A percentile compares a stretch with the other conserved stretches of the same genome.
Evolutionary conservation across 1,139 yeast genomes (phyloP).

Genomic region (Arxiozyma bovina): DNA sequence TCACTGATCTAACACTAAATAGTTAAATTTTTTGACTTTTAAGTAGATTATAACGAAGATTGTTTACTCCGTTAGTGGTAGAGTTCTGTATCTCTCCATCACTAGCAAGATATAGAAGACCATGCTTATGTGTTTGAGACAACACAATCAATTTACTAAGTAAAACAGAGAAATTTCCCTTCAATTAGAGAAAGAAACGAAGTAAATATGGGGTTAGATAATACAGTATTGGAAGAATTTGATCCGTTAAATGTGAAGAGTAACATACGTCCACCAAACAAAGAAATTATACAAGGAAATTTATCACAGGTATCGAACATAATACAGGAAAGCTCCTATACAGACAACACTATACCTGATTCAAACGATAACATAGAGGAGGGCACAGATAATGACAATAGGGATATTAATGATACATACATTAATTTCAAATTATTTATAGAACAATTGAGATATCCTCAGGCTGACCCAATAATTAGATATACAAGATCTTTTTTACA

Average conservation of each 20-base stretch:
- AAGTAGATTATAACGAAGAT: too few relatives aligned
- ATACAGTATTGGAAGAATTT: constrained; percentile 9
- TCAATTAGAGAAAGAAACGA: background rate
- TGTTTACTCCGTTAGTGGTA: background rate
- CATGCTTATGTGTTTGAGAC: background rate
- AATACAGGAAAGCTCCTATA: background rate
- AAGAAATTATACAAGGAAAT: background rate
- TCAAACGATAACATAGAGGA: background rate
- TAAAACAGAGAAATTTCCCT: background rate
- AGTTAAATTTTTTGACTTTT: background rate
- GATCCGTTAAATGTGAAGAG: constrained; percentile 10
- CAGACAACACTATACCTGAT: background rate
- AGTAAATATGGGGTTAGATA: background rate
- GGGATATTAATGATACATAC: constrained; percentile 13
- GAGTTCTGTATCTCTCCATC: background rate
- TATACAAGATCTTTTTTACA: constrained; percentile 73
- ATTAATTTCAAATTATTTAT: constrained; percentile 75
- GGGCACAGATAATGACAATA: background rate
- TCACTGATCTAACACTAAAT: background rate
- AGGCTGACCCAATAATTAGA: constrained; percentile 84
- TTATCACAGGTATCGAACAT: background rate
- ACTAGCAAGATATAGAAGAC: too few relatives aligned
- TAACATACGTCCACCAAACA: background rate
- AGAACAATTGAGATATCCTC: constrained; percentile 56
- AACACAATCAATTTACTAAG: background rate